Evolutionary conservation across 345 rosid genomes (phyloP).

Genomic region (Erodium maritimum): DNA sequence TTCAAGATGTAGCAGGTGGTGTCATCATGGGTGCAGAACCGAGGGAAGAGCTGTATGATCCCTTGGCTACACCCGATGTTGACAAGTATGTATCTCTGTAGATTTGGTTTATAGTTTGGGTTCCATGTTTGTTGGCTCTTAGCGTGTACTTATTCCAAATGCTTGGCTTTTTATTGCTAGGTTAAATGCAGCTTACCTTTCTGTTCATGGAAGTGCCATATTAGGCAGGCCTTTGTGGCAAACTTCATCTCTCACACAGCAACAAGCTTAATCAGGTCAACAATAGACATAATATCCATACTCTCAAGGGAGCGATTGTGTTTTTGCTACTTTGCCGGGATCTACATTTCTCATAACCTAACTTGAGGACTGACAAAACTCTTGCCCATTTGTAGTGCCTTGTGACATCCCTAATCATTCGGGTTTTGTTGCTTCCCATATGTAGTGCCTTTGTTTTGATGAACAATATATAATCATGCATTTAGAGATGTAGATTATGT

Average conservation of each 20-base stretch:
- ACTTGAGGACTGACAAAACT: too few species aligned
- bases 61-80: conserved; percentile 76
- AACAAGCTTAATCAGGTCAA: conserved; percentile 20
- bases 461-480: too few species aligned
- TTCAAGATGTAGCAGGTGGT: conserved; percentile 41
- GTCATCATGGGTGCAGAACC: conserved; percentile 43
- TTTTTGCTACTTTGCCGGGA: too few species aligned
- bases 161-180: conserved; percentile 24
- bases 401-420: too few species aligned
- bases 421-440: too few species aligned
- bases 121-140: too few species aligned
- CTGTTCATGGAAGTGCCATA: conserved; percentile 64
- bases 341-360: too few species aligned
- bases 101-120: background rate
- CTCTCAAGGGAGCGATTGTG: too few species aligned
- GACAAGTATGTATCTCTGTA: conserved; percentile 44
- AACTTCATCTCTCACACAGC: conserved; percentile 42
- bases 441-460: too few species aligned
- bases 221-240: conserved; percentile 65
- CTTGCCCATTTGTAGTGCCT: too few species aligned
- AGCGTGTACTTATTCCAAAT: background rate
- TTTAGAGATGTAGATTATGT: too few species aligned
- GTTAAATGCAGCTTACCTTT: conserved; percentile 70
- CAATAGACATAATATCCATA: too few species aligned
- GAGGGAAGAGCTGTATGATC: conserved; percentile 65